These are phyloP conservation scores for Penicillium longicatenatum DNA, from an alignment of 495 filamentous ascomycete genomes.

Conservation along the genomic window DNA sequence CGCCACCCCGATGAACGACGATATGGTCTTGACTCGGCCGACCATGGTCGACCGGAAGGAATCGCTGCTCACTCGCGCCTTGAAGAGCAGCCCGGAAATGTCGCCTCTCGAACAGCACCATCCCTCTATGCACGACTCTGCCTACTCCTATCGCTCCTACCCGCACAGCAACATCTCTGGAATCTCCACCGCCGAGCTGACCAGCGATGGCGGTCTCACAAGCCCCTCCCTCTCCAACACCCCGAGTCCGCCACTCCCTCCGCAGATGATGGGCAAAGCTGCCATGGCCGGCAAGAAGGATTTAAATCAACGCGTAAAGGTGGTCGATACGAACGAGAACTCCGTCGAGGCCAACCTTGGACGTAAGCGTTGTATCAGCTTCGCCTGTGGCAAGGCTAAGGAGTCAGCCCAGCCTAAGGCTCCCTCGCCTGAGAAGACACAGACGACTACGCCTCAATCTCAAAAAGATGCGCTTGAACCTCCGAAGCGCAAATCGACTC, in stretches of 20 bases:
- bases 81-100: constrained; percentile 65
- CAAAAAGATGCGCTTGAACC: constrained; percentile 30
- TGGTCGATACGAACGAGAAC: constrained; percentile 39
- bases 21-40: constrained; percentile 37
- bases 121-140: constrained; percentile 38
- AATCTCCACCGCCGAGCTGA: constrained; percentile 81
- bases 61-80: constrained; percentile 78
- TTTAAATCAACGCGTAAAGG: constrained; percentile 36
- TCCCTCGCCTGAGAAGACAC: constrained; percentile 13
- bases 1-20: constrained; percentile 30
- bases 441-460: constrained; percentile 15
- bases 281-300: constrained; percentile 30
- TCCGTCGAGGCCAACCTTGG: constrained; percentile 60
- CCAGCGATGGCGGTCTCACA: constrained; percentile 89
- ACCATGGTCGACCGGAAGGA: constrained; percentile 55
- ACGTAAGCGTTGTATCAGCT: constrained; percentile 87
- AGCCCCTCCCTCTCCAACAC: constrained; percentile 86
- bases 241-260: constrained; percentile 78
- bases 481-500: constrained; percentile 52
- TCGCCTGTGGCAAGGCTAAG: constrained; percentile 69
- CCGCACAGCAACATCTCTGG: constrained; percentile 76
- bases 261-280: constrained; percentile 34
- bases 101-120: constrained; percentile 40
- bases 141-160: constrained; percentile 59
- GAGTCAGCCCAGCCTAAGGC: constrained; percentile 24